Conservation (phyloP, 2,329 filamentous ascomycete genomes). For the Fusarium solani-melongenae region DNA sequence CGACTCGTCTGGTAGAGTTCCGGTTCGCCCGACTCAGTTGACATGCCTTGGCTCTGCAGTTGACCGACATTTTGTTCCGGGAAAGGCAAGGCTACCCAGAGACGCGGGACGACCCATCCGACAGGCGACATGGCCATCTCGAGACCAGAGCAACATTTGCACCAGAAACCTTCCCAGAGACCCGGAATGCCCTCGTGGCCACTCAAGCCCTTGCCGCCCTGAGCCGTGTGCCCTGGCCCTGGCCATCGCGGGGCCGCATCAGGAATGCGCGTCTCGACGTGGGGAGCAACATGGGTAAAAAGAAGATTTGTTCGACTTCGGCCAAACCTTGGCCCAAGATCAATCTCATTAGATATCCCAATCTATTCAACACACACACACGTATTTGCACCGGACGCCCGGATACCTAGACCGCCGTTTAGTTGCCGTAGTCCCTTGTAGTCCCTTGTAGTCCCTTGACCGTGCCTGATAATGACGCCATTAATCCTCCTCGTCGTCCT, state of each 20-base stretch:
- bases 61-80: conserved; percentile 18
- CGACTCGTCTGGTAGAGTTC: conserved; percentile 24
- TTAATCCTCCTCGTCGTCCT: conserved; percentile 59
- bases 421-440: neutral
- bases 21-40: conserved; percentile 24
- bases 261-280: conserved; percentile 11
- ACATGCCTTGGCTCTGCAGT: conserved; percentile 11
- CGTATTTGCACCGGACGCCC: conserved; percentile 21
- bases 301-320: conserved; percentile 3
- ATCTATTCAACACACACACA: conserved; percentile 30
- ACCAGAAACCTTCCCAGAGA: conserved; percentile 24
- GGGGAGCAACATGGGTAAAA: neutral
- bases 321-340: conserved; percentile 21
- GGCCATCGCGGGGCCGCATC: neutral
- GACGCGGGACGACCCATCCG: conserved; percentile 21
- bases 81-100: conserved; percentile 26
- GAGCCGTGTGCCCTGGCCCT: neutral
- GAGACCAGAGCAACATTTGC: conserved; percentile 16
- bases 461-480: conserved; percentile 12
- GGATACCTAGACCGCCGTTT: conserved; percentile 11
- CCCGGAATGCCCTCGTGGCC: conserved; percentile 33
- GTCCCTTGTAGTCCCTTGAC: neutral
- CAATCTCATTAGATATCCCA: conserved; percentile 27
- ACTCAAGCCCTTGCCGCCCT: conserved; percentile 17
- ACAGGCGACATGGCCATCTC: conserved; percentile 14